Evolutionary conservation across 2,329 filamentous ascomycete genomes (phyloP).

Genomic region (Ambrosiella xylebori): DNA sequence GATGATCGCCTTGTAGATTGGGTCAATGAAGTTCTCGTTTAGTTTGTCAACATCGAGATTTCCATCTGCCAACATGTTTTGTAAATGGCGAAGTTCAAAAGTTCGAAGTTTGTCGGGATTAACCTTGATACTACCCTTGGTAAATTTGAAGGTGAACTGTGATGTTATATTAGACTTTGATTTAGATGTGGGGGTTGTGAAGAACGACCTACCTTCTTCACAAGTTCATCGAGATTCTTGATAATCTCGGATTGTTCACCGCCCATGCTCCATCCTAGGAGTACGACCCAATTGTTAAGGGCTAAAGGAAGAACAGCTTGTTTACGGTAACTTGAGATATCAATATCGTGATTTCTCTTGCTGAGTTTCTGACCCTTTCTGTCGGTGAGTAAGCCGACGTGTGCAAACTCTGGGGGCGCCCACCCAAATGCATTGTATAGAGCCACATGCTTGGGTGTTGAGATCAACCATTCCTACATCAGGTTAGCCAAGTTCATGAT

Average conservation of each 20-base stretch:
- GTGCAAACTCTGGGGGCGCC: constrained; percentile 58
- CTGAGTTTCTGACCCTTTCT: constrained; percentile 59
- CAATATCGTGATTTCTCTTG: constrained; percentile 51
- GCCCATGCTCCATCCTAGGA: constrained; percentile 66
- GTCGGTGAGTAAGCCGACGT: constrained; percentile 60
- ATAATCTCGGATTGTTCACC: constrained; percentile 41
- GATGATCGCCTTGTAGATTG: constrained; percentile 9
- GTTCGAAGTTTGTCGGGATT: constrained; percentile 63
- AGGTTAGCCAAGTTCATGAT: neutral
- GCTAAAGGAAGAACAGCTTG: constrained; percentile 30
- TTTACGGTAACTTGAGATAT: constrained; percentile 34
- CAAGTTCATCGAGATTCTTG: constrained; percentile 52
- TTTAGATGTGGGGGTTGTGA: neutral
- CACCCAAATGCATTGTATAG: constrained; percentile 67
- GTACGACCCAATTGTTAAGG: constrained; percentile 62
- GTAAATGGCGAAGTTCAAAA: constrained; percentile 52
- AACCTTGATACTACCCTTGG: constrained; percentile 74
- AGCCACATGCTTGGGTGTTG: constrained; percentile 56
- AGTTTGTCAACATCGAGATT: constrained; percentile 11
- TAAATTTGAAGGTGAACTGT: constrained; percentile 74
- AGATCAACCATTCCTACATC: constrained; percentile 76
- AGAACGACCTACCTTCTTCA: constrained; percentile 38
- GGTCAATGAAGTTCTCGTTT: constrained; percentile 11
- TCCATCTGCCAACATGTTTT: constrained; percentile 18
- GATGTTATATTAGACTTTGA: neutral